Evolutionary conservation across 2,329 filamentous ascomycete genomes (phyloP), one percentile per base, ranked within the genome.

Genomic region (Diplodia mutila): DNA sequence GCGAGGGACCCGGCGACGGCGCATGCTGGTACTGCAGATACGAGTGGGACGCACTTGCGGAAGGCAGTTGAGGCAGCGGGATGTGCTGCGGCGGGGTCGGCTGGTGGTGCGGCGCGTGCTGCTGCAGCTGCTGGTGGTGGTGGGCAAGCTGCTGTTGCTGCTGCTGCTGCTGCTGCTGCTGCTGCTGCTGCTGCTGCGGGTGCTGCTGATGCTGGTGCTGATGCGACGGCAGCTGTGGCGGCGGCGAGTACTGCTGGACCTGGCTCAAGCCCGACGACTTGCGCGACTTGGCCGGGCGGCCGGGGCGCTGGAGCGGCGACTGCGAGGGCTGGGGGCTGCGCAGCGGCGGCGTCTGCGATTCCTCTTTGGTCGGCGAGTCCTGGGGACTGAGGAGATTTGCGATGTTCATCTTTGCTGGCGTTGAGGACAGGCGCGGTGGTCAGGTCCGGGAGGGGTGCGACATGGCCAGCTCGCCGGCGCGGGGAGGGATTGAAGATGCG

Each of bases 301-400:
- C 66, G 61, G 64, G 65, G 52, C 63, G 68, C 68, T 79, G 76
- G 53, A 72, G 71, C 65, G 74, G 67, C 68, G 74, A 72, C 69
- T 76, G 64, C 71, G 69, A 21, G 77, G 76, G 66, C 52, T 46
- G 57, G n/a, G 57, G 57, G 34, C 57, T 61, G 57, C 57, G 57
- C 57, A 61, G 57, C 57, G 57, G 57, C 75, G 74, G 48, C 75
- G 76, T 55, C 76, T 74, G 27, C 78, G 76, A 54, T 48, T 61
- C 57, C 57, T 79, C 78, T 68, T 71, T 71, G 52, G 77, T 74
- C 63, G 80, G 75, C 72, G 80, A 80, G 68, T 83, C 80, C 69
- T 81, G 80, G 48, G 82, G 82, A 73, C 81, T 83, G 63, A 84
- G 73, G 63, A 84, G 76, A 55, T 80, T 81, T 72, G 82, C 82